Evolutionary conservation across 2,329 filamentous ascomycete species (phyloP), one percentile per base, ranked within the genome.

Genomic region (Fusarium heterosporum): DNA sequence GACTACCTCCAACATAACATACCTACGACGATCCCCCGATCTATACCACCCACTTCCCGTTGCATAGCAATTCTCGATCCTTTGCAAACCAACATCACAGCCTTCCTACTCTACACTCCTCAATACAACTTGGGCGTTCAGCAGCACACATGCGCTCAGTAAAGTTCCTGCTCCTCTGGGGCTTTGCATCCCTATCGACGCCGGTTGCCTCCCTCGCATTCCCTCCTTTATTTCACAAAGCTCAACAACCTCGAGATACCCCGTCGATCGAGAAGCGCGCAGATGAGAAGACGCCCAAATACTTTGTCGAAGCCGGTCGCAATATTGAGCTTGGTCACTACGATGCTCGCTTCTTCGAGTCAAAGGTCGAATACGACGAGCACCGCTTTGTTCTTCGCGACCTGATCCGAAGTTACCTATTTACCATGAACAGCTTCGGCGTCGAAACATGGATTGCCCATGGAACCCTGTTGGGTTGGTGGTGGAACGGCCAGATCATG

Each of bases 401-500:
- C 75, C 87, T 96, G 68, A 86, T 93, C 67, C 87, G 89, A 64
- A 89, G 91, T 50, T 96, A 96, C 78, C 84, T 96, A 42, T 82
- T 83, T 43, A 88, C 87, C 55, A 90, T 92, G 76, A 80, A 82
- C 42, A 81, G 85, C 17, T 82, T 89, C 53, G 86, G 87, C 8
- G 79, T 93, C 64, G 91, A 95, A 78, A 95, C 93, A 1, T 96
- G 93, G 93, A 87, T 96, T 60, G 92, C 93, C 38, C 93, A 96
- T 77, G 93, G 93, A 47, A 93, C 92, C 6, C 80, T 96, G 48
- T 81, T 96, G 22, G 93, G 92, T 13, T 96, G 93, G 93, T 96
- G 91, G 91, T 96, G 93, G 93, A 95, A 93, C 75, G 85, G 82
- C 40, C 79, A 87, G 78, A 88, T 92, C 74, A 87, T 94, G 80